Evolutionary conservation across 2,329 filamentous ascomycete genomes (phyloP), one percentile per base, ranked within the genome.

Genomic region (Rachicladosporium sp.): DNA sequence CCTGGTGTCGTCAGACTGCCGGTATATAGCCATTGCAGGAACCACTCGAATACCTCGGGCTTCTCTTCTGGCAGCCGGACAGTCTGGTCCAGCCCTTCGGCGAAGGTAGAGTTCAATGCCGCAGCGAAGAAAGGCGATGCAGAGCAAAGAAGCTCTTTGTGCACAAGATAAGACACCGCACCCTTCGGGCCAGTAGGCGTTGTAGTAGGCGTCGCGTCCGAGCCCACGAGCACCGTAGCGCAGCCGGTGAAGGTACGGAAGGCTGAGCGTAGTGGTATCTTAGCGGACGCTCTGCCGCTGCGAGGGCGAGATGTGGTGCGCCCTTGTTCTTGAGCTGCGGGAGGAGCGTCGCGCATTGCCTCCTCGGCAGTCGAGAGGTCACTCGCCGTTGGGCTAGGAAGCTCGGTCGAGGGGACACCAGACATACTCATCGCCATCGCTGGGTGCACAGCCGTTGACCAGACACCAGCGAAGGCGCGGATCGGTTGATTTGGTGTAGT

Each of bases 21-120:
- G 5, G 64, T 67, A 57, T 72, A 71, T 4, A 71, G 59, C 68
- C 68, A 71, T 43, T 63, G 56, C n/a, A 68, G 55, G 49, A 69
- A 66, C 57, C 68, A 66, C 42, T 68, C 65, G 51, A 71, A 71
- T 41, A 60, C 60, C 23, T 64, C 58, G 12, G 64, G 58, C 43
- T 57, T 56, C 37, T 69, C 57, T 41, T 67, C 65, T 29, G 64
- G 61, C 10, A 71, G 58, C 5, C 50, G 54, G 43, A 71, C 60
- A 7, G 52, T 54, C 38, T 67, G 61, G 13, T 60, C 53, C 13
- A 55, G 46, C 15, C 63, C 61, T 56, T 72, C 68, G 33, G 61
- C 54, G 48, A 71, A 71, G 7, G 58, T 51, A 37, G 64, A 61
- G 23, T 62, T 64, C 35, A 72, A 62, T 3, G 68, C 66, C 32